Base-by-base conservation (phyloP, 139 green algal species). In the Chlorella sorokiniana region DNA sequence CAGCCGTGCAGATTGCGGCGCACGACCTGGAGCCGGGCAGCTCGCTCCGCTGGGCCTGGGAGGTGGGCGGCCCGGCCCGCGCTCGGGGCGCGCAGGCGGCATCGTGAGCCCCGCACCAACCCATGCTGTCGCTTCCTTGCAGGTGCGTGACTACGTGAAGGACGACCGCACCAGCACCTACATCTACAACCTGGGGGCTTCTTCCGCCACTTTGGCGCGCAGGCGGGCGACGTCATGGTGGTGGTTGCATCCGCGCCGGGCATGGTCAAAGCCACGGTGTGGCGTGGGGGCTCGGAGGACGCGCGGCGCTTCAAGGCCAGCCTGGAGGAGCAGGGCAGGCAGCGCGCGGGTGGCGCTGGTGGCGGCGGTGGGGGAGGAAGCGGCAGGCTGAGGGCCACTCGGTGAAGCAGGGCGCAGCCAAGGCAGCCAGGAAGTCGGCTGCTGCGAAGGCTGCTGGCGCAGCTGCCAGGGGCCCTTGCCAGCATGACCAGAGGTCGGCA, bases 101-200 rank as follows among this genome's bases (percentile, higher is more conserved):
- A 27, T 44, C 14, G 31, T 23, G 31, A 14, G 11, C 63, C n/a
- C 22, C 3, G 33, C 63, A 44, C 22, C 10, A n/a, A 38, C 31
- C 63, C 4, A 35, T 11, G 3, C 10, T 73, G 18, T 1, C 22
- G 56, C 23, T 29, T 29, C 18, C 56, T 31, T 6, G 11, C 48
- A 78, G 71, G 71, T 78, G 71, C 48, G 48, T 4, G 71, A 78
- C 48, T 78, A 79, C 4, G 37, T 69, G 38, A 65, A 65, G 35
- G 71, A 78, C 37, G 48, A 65, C 14, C 52, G 52, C 1, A 40
- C 27, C 20, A n/a, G 18, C 4, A 79, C 73, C 8, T 79, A 35
- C 73, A 68, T 79, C 25, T 27, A 69, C 73, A 69, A 68, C 54
- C 54, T 79, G 23, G 73, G 73, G 25, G 3, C 54, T 79, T 79